Evolutionary conservation across 257 asterid genomes (phyloP).

Genomic region (Solanum chiquidenum): DNA sequence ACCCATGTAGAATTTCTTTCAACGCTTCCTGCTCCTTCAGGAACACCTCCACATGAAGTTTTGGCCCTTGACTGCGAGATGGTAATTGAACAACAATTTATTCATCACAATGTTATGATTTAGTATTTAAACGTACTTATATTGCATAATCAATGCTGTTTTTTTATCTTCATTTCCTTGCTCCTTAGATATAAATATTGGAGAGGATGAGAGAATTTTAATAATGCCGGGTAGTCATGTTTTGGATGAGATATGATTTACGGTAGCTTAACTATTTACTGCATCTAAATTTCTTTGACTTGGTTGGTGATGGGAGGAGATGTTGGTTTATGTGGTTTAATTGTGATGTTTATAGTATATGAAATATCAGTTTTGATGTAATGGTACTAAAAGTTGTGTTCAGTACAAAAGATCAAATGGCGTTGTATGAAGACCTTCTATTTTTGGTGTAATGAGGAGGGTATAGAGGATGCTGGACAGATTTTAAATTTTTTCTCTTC

Average conservation of each 20-base stretch:
- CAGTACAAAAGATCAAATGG: background rate
- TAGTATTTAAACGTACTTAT: background rate
- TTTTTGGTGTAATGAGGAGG: too few relatives aligned
- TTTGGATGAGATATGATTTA: background rate
- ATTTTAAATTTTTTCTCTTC: too few relatives aligned
- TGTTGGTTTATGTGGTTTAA: background rate
- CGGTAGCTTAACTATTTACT: background rate
- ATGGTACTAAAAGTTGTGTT: background rate
- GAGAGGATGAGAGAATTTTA: background rate
- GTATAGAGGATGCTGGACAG: too few relatives aligned
- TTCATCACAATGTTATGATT: background rate
- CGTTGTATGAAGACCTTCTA: too few relatives aligned
- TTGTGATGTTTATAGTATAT: background rate
- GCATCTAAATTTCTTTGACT: background rate
- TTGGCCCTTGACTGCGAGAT: slow-evolving; percentile 94
- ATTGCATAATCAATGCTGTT: background rate
- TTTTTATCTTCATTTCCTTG: background rate
- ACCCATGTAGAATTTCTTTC: slow-evolving; percentile 57
- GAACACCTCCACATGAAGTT: slow-evolving; percentile 50
- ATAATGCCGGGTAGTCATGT: background rate
- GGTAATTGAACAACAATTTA: slow-evolving; percentile 32
- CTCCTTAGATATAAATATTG: background rate
- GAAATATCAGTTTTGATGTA: background rate
- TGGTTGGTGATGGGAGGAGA: background rate
- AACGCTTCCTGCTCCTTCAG: slow-evolving; percentile 73